Conservation (phyloP, 257 asterid species). For the Paraleonurus japonicus region DNA sequence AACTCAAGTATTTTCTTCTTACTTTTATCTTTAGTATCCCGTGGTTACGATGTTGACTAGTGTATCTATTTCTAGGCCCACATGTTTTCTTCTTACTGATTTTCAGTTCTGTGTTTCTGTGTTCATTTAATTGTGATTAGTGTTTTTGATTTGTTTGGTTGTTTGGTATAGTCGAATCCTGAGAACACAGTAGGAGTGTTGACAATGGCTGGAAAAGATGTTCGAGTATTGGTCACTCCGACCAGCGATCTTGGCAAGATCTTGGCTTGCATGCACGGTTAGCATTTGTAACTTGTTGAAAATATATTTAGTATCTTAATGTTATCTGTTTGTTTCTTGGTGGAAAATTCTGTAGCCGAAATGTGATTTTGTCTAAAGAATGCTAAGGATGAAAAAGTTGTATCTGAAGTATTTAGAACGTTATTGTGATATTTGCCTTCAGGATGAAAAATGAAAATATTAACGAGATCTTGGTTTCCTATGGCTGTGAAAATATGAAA, state of each 20-base stretch:
- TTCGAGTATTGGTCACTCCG: conserved; percentile 92
- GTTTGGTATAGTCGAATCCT: conserved; percentile 68
- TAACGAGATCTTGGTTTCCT: neutral
- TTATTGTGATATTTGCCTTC: conserved; percentile 3
- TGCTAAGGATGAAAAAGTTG: neutral
- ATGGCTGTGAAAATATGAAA: neutral
- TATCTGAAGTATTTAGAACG: neutral
- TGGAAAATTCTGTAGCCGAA: neutral
- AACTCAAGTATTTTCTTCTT: conserved; percentile 59
- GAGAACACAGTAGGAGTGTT: conserved; percentile 94
- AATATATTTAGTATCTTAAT: neutral
- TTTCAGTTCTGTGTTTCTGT: conserved; percentile 3
- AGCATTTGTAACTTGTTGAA: conserved; percentile 26
- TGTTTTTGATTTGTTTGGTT: neutral
- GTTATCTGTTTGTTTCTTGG: neutral
- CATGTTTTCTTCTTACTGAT: neutral
- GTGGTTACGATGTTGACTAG: conserved; percentile 14
- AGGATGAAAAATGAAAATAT: neutral
- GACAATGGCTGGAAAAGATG: conserved; percentile 97
- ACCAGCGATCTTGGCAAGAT: conserved; percentile 99
- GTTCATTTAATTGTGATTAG: neutral
- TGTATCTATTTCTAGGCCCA: conserved; percentile 6
- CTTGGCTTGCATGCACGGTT: conserved; percentile 98
- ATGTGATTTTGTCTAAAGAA: neutral
- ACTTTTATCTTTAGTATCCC: neutral